A percentile compares a stretch with the other conserved stretches of the same genome.
Evolutionary conservation across 129 eudicot species (phyloP).

Genomic region (Tagetes erecta): DNA sequence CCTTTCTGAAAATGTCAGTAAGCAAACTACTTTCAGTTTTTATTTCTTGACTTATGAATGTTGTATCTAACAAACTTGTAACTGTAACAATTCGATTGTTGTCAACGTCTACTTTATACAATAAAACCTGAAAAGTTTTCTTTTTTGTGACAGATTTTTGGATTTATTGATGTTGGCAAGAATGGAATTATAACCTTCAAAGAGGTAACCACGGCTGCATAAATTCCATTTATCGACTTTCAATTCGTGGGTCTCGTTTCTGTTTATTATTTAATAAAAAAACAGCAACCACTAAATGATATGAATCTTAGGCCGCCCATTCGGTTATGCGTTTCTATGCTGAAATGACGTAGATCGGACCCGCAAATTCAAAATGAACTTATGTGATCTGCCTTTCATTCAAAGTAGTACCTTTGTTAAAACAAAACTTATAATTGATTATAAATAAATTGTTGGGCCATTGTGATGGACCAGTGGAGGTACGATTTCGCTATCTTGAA

Average conservation of each 20-base stretch:
- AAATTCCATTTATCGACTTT: slow-evolving; percentile 22
- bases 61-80: not conserved
- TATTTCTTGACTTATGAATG: not conserved
- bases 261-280: slow-evolving; percentile 6
- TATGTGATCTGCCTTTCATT: too few relatives aligned
- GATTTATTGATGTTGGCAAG: slow-evolving; percentile 65
- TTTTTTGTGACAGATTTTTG: slow-evolving; percentile 64
- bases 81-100: too few relatives aligned
- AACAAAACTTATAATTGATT: too few relatives aligned
- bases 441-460: not conserved
- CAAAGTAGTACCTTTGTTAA: too few relatives aligned
- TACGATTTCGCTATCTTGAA: not conserved
- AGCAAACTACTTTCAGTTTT: slow-evolving; percentile 16
- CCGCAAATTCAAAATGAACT: not conserved
- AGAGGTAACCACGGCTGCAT: slow-evolving; percentile 47
- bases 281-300: slow-evolving; percentile 7
- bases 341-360: not conserved
- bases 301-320: slow-evolving; percentile 8
- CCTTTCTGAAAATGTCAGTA: slow-evolving; percentile 66
- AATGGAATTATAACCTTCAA: slow-evolving; percentile 75
- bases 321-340: slow-evolving; percentile 6
- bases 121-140: slow-evolving; percentile 11
- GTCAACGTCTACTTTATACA: not conserved
- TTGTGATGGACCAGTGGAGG: not conserved
- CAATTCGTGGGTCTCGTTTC: slow-evolving; percentile 5